Conservation (phyloP, 2,329 filamentous ascomycete species). For the Botrytis elliptica region DNA sequence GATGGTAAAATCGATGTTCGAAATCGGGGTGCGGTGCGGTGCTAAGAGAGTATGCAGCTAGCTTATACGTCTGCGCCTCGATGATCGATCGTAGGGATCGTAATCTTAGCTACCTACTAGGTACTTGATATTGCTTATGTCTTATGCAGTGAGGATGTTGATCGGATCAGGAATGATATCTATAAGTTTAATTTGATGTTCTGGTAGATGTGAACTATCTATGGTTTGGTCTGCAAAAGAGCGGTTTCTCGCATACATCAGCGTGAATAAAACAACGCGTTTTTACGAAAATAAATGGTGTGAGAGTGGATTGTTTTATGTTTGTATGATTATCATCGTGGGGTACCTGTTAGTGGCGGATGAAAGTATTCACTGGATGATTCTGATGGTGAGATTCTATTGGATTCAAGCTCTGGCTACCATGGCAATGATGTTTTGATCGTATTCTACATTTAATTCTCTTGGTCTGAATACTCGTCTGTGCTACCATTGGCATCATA, state of each 20-base stretch:
- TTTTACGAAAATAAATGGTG: neutral
- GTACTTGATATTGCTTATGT: neutral
- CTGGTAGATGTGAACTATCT: neutral
- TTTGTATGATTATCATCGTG: too few species aligned
- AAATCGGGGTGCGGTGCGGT: fast-evolving
- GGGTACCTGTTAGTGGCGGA: too few species aligned
- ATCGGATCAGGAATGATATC: neutral
- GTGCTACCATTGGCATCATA: neutral
- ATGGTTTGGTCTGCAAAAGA: neutral
- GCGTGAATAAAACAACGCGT: neutral
- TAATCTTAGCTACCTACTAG: too few species aligned
- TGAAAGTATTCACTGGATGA: neutral
- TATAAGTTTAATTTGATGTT: neutral
- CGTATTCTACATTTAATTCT: neutral
- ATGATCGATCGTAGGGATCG: too few species aligned
- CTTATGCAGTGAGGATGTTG: neutral
- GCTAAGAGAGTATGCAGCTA: too few species aligned
- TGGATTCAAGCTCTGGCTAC: neutral
- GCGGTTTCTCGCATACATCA: neutral
- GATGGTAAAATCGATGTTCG: too few species aligned
- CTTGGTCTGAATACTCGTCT: neutral
- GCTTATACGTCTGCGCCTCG: too few species aligned
- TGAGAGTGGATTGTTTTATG: too few species aligned
- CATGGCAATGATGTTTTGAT: neutral
- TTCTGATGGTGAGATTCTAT: neutral